A percentile compares a stretch with the other conserved stretches of the same genome.
Conservation (phyloP, 1,139 yeast species). For the Pichia sp. region DNA sequence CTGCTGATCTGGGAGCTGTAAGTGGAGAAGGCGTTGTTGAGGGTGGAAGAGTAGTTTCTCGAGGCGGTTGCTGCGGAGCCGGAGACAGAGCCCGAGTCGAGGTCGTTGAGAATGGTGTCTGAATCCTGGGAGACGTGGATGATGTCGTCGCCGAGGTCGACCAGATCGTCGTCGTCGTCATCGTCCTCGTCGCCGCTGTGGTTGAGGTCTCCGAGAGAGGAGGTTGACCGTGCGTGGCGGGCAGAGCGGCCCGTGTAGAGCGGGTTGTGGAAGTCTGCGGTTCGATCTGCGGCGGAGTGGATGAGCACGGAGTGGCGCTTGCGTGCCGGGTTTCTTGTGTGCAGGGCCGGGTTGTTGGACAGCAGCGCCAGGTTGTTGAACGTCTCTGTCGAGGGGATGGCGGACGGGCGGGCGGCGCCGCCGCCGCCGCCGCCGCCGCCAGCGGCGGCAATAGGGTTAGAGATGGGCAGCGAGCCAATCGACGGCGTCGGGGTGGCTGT, state of each 20-base stretch:
- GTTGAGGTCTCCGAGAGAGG: not conserved
- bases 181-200: not conserved
- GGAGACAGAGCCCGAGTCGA: not conserved
- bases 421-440: not conserved
- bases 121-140: constrained; percentile 11
- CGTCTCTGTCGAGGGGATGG: constrained; percentile 2
- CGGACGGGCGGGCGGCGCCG: not conserved
- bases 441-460: not conserved
- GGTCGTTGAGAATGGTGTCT: constrained; percentile 10
- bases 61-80: not conserved
- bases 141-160: too few species aligned
- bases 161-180: constrained; percentile 4
- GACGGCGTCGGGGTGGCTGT: not conserved
- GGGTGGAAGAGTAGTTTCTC: constrained; percentile 7
- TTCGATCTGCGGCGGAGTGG: not conserved
- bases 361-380: not conserved
- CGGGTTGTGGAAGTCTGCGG: not conserved
- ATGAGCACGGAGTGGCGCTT: constrained; percentile 13
- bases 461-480: too few species aligned
- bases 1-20: not conserved
- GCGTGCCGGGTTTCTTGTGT: constrained; percentile 4
- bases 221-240: not conserved
- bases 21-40: constrained; percentile 5
- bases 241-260: not conserved
- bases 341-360: not conserved